phyloP scores from a whole-genome alignment of 179 eudicot genomes.

The Spergularia azorica region DNA sequence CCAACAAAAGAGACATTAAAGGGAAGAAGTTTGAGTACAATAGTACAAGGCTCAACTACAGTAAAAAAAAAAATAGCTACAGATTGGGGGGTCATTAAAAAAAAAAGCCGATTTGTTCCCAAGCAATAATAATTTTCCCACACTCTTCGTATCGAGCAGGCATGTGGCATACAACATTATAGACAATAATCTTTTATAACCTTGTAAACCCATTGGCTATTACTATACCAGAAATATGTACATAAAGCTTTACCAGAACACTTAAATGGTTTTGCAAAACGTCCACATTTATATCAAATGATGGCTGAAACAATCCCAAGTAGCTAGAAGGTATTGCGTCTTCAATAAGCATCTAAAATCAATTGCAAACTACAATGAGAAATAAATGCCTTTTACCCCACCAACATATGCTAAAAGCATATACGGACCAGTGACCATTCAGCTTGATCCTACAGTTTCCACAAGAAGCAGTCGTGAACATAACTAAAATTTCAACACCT shows the following conservation, averaged over 20 bases:
- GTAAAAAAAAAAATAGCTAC: not conserved
- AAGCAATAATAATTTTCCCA: not conserved
- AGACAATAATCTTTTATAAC: not conserved
- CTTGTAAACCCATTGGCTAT: not conserved
- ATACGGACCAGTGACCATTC: too few relatives aligned
- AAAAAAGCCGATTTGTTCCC: not conserved
- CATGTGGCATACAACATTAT: constrained; percentile 10
- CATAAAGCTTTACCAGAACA: too few relatives aligned
- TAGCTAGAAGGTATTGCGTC: not conserved
- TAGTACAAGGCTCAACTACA: not conserved
- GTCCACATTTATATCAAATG: not conserved
- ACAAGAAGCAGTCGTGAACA: too few relatives aligned
- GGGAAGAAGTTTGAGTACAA: not conserved
- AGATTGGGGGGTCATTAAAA: not conserved
- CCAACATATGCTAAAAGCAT: not conserved
- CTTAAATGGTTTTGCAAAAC: not conserved
- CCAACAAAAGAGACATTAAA: constrained; percentile 14
- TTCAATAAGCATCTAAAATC: not conserved
- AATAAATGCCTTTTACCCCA: not conserved
- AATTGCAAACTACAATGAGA: constrained; percentile 3
- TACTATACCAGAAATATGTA: too few relatives aligned
- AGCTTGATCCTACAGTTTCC: too few relatives aligned
- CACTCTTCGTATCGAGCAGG: constrained; percentile 6
- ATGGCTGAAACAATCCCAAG: not conserved
- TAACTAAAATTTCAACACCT: not conserved